Evolutionary conservation across 2,329 filamentous ascomycete species (phyloP), one percentile per base, ranked within the genome.

Genomic region (Pseudogymnoascus destructans): DNA sequence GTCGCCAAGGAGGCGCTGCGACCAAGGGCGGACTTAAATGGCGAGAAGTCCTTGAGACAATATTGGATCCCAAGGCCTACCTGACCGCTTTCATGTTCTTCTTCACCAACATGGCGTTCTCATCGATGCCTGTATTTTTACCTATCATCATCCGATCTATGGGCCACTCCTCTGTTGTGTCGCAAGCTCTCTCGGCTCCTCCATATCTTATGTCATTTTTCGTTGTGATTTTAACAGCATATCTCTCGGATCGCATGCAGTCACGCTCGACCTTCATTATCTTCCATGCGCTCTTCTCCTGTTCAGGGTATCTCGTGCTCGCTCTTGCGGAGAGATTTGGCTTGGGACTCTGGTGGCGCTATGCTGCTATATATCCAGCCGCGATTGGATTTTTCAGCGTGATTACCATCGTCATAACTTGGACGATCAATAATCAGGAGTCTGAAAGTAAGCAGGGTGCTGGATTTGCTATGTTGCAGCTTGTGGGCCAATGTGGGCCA

Each of bases 361-460:
- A 95, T 66, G 65, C 85, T 5, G 86, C 84, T 59, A 78, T 95
- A 6, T 95, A 86, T 68, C 89, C 88, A 0, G 89, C 90, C 1
- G 80, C 84, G 1, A 74, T 82, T 0, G 90, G 90, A 3, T 93
- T 95, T 72, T 92, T 95, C 75, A 84, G 80, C 60, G 86, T 89
- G 17, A 86, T 95, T 59, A 89, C 89, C 0, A 77, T 95, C 30
- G 85, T 91, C 64, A 87, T 95, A 59, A 86, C 88, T 1, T 95
- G 90, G 90, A 88, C 81, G 33, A 80, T 95, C 67, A 95, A 95
- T 68, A 95, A 95, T 70, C 87, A 93, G 68, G 73, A 79, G 57
- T 82, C 76, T 10, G 81, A 84, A 61, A 80, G 79, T 57, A 80
- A 82, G 5, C 86, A 87, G 63, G 88, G 88, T 0, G 82, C 82